Percentiles rank a stretch among this genome's conserved stretches.
Conservation (phyloP, 2,329 filamentous ascomycete genomes). For the Cladophialophora exuberans region DNA sequence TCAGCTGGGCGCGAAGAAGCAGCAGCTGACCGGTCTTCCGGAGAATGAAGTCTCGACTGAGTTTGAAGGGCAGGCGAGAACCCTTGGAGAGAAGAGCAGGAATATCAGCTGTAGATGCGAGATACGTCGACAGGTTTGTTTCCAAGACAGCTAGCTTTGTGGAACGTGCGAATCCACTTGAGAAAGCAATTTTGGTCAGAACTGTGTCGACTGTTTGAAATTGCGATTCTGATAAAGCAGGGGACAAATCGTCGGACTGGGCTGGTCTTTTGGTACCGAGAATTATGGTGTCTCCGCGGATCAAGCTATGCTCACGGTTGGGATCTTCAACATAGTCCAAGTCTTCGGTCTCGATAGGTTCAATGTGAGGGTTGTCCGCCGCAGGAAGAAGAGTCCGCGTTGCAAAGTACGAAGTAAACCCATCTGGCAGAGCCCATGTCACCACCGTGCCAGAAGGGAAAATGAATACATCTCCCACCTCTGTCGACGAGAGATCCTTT, state of each 20-base stretch:
- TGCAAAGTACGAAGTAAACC: constrained; percentile 70
- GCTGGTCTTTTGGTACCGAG: constrained; percentile 70
- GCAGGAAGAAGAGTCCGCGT: constrained; percentile 75
- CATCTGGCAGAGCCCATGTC: constrained; percentile 82
- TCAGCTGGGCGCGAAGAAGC: constrained; percentile 85
- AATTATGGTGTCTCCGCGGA: constrained; percentile 86
- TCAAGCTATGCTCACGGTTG: constrained; percentile 70
- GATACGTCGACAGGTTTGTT: constrained; percentile 78
- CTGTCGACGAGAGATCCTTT: constrained; percentile 45
- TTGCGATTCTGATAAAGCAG: constrained; percentile 32
- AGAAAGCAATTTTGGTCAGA: constrained; percentile 94
- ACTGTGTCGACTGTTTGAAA: constrained; percentile 60
- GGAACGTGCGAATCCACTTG: constrained; percentile 85
- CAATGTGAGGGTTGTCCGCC: constrained; percentile 72
- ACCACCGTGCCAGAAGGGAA: constrained; percentile 95
- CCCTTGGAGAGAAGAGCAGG: constrained; percentile 75
- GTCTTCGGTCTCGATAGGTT: constrained; percentile 80
- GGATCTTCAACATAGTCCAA: constrained; percentile 83
- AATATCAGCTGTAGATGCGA: constrained; percentile 82
- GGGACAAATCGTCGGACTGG: constrained; percentile 17
- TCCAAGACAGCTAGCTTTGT: constrained; percentile 95
- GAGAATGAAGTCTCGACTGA: constrained; percentile 72
- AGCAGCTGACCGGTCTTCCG: constrained; percentile 93
- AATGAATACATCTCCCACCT: constrained; percentile 84
- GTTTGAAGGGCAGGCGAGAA: constrained; percentile 63